Evolutionary conservation across 345 rosid genomes (phyloP).

Genomic region (Syzygium oleosum): DNA sequence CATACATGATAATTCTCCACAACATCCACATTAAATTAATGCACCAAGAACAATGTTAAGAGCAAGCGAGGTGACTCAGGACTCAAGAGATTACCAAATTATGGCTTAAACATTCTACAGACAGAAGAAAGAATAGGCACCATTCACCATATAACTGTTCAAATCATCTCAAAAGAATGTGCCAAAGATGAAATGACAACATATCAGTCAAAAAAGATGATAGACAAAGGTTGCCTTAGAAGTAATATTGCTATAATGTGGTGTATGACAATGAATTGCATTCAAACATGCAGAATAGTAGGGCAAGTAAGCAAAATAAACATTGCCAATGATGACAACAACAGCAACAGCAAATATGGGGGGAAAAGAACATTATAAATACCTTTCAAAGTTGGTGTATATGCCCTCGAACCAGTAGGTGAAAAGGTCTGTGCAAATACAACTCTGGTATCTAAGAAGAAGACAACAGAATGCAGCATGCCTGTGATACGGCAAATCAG

Average conservation of each 20-base stretch:
- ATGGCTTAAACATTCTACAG: background rate
- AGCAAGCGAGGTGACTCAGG: background rate
- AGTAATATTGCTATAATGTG: background rate
- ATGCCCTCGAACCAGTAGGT: conserved; percentile 79
- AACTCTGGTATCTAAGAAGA: conserved; percentile 38
- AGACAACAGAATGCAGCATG: conserved; percentile 71
- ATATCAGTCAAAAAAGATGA: background rate
- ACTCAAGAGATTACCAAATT: background rate
- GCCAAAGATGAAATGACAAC: background rate
- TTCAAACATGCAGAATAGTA: background rate
- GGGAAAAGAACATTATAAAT: background rate
- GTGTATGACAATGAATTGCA: background rate
- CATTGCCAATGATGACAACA: background rate
- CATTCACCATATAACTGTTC: background rate
- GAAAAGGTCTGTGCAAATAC: conserved; percentile 54
- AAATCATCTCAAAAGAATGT: background rate
- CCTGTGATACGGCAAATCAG: conserved; percentile 32
- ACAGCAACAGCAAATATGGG: background rate
- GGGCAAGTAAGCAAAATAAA: background rate
- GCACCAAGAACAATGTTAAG: background rate
- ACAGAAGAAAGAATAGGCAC: background rate
- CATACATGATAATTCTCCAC: background rate
- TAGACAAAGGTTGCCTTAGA: background rate
- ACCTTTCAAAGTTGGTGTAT: conserved; percentile 76
- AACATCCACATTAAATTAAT: background rate